A percentile compares a stretch with the other conserved stretches of the same genome.
phyloP scores from a whole-genome alignment of 2,329 filamentous ascomycete species.

The Trichothecium roseum region DNA sequence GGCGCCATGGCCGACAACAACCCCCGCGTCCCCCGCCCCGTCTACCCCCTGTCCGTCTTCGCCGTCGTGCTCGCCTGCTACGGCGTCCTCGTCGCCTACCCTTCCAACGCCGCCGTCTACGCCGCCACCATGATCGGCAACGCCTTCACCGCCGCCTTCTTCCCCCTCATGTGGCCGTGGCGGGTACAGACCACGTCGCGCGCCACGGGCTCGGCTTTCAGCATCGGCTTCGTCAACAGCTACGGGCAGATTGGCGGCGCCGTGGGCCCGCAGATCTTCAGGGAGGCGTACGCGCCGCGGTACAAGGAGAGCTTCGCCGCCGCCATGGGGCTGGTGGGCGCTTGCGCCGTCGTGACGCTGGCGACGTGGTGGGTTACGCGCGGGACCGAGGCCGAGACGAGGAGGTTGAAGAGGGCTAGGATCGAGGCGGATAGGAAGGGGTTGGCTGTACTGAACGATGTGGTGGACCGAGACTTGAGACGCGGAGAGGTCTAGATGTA shows the following conservation, averaged over 20 bases:
- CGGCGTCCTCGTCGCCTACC: slow-evolving; percentile 31
- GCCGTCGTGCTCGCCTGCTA: slow-evolving; percentile 32
- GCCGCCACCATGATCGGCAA: slow-evolving; percentile 34
- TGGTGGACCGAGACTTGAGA: slow-evolving; percentile 16
- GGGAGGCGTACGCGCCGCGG: slow-evolving; percentile 30
- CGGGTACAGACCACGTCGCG: slow-evolving; percentile 34
- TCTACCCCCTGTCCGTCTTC: slow-evolving; percentile 31
- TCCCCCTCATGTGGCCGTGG: slow-evolving; percentile 41
- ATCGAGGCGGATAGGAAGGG: slow-evolving; percentile 27
- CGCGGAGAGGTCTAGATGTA: too few species aligned
- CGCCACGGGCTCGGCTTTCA: slow-evolving; percentile 37
- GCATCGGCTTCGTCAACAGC: slow-evolving; percentile 38
- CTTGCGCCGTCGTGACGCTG: slow-evolving; percentile 28
- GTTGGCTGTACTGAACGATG: slow-evolving; percentile 31
- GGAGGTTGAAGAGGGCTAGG: slow-evolving; percentile 29
- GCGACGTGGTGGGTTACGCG: slow-evolving; percentile 34
- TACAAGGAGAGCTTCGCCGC: slow-evolving; percentile 31
- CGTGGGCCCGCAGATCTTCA: slow-evolving; percentile 35
- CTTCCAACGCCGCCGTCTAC: slow-evolving; percentile 33
- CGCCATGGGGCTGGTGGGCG: slow-evolving; percentile 31
- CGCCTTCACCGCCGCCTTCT: slow-evolving; percentile 30
- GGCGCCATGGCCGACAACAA: slow-evolving; percentile 31
- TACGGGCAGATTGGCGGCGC: slow-evolving; percentile 39
- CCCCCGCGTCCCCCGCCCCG: slow-evolving; percentile 28
- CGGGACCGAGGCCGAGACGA: slow-evolving; percentile 31